Evolutionary conservation across 2,329 filamentous ascomycete species (phyloP), one percentile per base, ranked within the genome.

Genomic region (Fusarium drepaniforme): DNA sequence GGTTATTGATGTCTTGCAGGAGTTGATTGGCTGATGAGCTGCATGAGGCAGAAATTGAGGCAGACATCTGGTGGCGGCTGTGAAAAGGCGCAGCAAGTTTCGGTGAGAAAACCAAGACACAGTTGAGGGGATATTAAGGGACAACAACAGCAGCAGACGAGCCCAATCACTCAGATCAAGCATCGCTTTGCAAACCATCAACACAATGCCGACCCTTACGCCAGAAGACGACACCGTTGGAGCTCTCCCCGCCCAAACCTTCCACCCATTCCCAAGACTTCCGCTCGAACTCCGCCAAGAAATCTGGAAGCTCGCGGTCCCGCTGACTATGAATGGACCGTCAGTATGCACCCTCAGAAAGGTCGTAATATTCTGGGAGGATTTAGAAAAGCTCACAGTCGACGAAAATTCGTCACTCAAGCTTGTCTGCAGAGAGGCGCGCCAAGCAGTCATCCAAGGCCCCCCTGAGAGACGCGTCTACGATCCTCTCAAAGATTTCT

Each of bases 161-260:
- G 0, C 12, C 7, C 3, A 53, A 15, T 33, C 16, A 30, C 18
- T 33, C 25, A 3, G 8, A 4, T 3, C n/a, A 30, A 4, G 16
- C 7, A 53, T 53, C 11, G 11, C 18, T 53, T 3, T 33, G 16
- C 18, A 30, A 53, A n/a, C 18, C 6, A 6, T n/a, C n/a, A 23
- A 57, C 30, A 18, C 53, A 57, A 57, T 57, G 51, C 18, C 23
- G 44, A 49, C 23, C 11, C 25, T 18, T 33, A 2, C 11, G 2
- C 25, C 25, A 7, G 30, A 53, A 15, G 49, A 53, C 25, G 8
- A 30, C 8, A n/a, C 28, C 1, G 11, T 25, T 13, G 11, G 18
- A 6, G 28, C 3, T 12, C n/a, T 18, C 35, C 12, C n/a, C 18
- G 4, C 56, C 33, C 59, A 28, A 46, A 30, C 33, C 9, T 51